Base-by-base conservation (phyloP, 768 basidiomycete genomes). In the Podaxis carcinomalis region DNA sequence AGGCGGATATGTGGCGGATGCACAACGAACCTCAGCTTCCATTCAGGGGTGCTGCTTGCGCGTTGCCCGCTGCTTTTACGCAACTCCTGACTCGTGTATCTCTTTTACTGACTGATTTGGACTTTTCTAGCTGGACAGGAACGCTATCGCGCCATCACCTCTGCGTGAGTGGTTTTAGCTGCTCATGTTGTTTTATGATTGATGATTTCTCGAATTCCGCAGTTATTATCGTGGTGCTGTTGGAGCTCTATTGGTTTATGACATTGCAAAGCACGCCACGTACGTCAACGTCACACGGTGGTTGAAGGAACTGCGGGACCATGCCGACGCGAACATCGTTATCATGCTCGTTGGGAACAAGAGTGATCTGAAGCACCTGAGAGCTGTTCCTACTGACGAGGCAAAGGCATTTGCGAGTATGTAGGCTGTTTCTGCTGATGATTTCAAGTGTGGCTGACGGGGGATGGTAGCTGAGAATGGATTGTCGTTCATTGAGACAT, bases 311-410 rank as follows among this genome's bases (percentile, higher is more conserved):
- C 82, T 98, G 53, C 86, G 95, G 63, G 95, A 98, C 73, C 95
- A 98, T 70, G 95, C 95, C 57, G 89, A 92, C 71, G 88, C 89
- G 57, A 94, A 90, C 79, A 94, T 94, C 62, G 93, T 92, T 56
- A 96, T 96, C 71, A 95, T 95, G 93, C 84, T 95, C 40, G 93
- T 96, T 10, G 94, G 94, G 11, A 98, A 98, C 82, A 98, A 99
- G 89, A 95, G 93, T 73, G 97, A 99, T 84, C 87, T 99, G 82
- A 95, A 97, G 78, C 97, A 98, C 73, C 75, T 98, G 68, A 80
- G 97, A 65, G 96, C 95, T 46, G 95, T 98, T 40, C 90, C 96
- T 35, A 98, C 95, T 32, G 97, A 99, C 53, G 97, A 99, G 80
- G 96, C 95, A 52, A 97, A 93, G 81, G 78, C 79, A 10, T 98